phyloP scores from a whole-genome alignment of 2,329 filamentous ascomycete species.

The Colletotrichum cordylinicola region DNA sequence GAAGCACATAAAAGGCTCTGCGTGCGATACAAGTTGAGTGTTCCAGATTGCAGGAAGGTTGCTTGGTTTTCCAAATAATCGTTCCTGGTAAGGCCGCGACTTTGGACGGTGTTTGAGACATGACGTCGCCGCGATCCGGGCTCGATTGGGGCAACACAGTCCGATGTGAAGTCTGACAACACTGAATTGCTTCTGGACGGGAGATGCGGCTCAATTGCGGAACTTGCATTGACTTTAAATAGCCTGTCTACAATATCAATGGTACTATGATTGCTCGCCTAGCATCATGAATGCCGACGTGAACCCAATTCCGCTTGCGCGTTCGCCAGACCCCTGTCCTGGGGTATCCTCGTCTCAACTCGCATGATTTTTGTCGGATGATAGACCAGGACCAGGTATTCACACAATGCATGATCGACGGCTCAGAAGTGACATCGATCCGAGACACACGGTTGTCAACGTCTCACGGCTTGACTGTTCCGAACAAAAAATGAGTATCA shows the following conservation, averaged over 20 bases:
- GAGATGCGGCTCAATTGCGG: not conserved
- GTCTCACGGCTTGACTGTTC: constrained; percentile 16
- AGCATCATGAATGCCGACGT: not conserved
- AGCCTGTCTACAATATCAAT: not conserved
- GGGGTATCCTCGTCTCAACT: not conserved
- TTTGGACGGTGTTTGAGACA: not conserved
- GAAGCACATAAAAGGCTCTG: not conserved
- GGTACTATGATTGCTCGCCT: not conserved
- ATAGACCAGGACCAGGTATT: not conserved
- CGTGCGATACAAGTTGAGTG: not conserved
- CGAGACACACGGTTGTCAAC: constrained; percentile 11
- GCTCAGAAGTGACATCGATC: not conserved
- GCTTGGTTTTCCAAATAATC: not conserved
- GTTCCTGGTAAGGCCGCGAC: not conserved
- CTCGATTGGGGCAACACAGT: not conserved
- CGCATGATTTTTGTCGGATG: not conserved
- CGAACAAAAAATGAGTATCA: constrained; percentile 15
- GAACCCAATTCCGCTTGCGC: not conserved
- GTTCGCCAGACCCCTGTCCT: not conserved
- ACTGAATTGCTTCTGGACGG: not conserved
- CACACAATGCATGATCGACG: not conserved
- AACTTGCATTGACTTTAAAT: not conserved
- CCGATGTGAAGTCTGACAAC: not conserved
- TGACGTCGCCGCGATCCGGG: not conserved
- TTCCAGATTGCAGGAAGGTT: not conserved